Evolutionary conservation across 1,139 yeast species (phyloP), one percentile per base, ranked within the genome.

Genomic region (Yamadazyma songkhlaensis): DNA sequence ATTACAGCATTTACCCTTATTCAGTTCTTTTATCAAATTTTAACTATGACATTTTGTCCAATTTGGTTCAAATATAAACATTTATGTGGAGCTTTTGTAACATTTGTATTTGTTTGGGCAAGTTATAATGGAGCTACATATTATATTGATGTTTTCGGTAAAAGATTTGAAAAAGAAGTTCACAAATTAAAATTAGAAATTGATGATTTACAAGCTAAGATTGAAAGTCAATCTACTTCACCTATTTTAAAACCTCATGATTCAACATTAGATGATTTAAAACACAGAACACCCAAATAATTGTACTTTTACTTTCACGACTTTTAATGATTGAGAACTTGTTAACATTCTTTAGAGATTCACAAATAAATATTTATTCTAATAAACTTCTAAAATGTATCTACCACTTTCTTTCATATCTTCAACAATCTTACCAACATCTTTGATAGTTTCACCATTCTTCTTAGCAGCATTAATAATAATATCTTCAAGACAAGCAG

Each of bases 121-220:
- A 73, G 89, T 35, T 87, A 84, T 59, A 90, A 92, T 50, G 98
- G 98, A 25, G 97, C 97, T 2, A 87, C 96, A 1, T 92, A 87
- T 56, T 92, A 92, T 56, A 74, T 92, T 41, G 97, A 92, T 54
- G 84, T 84, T 31, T 92, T 90, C 62, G 97, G 95, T 41, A 85
- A 83, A 55, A 73, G 88, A 52, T 81, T 85, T 60, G 95, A 82
- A 54, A 87, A 84, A 52, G 96, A 92, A 57, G 87, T 90, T 29
- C 64, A 69, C 24, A 76, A 77, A 53, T 68, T 92, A 51, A 85
- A 81, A 56, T 60, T 61, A 17, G 96, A 90, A 54, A 77, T 92
- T 21, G 72, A 67, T 10, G 73, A 69, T 22, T 59, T 82, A 44
- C 84, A 79, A 53, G 59, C 63, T 38, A 58, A 52, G 79, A 80